Percentiles rank a stretch among this genome's conserved stretches.
Conservation (phyloP, 2,329 filamentous ascomycete genomes). For the Exophiala bonariae region DNA sequence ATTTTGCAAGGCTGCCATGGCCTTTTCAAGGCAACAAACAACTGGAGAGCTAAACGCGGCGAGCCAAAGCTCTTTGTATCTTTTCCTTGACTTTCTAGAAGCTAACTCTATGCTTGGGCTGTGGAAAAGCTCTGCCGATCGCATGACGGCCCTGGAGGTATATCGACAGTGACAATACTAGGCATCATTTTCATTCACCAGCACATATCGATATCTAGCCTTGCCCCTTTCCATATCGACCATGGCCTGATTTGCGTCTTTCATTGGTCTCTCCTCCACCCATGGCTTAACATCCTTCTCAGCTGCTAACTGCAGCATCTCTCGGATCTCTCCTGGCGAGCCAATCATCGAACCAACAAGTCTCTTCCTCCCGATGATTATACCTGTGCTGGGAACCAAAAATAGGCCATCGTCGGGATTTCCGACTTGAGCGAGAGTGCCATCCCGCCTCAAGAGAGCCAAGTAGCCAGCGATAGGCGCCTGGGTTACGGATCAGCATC, state of each 20-base stretch:
- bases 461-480: constrained; percentile 65
- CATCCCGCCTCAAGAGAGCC: constrained; percentile 57
- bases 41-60: constrained; percentile 10
- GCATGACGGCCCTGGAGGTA: no score
- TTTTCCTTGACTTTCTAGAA: no score
- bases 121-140: no score
- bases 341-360: constrained; percentile 53
- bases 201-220: constrained; percentile 48
- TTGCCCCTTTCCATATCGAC: constrained; percentile 47
- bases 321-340: constrained; percentile 43
- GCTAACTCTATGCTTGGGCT: no score
- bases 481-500: no score
- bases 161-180: no score
- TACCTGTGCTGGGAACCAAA: constrained; percentile 56
- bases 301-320: constrained; percentile 46
- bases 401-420: constrained; percentile 63
- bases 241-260: constrained; percentile 44
- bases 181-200: constrained; percentile 43
- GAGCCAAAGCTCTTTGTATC: no score
- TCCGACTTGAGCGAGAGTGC: constrained; percentile 67
- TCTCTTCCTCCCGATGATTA: constrained; percentile 60
- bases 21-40: constrained; percentile 20
- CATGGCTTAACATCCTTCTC: constrained; percentile 46
- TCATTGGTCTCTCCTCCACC: constrained; percentile 45
- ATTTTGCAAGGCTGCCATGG: constrained; percentile 15